Percentiles rank a stretch among this genome's conserved stretches.
These are phyloP conservation scores for Hysterangium stoloniferum DNA, from an alignment of 768 basidiomycete species.

Conservation along the genomic window DNA sequence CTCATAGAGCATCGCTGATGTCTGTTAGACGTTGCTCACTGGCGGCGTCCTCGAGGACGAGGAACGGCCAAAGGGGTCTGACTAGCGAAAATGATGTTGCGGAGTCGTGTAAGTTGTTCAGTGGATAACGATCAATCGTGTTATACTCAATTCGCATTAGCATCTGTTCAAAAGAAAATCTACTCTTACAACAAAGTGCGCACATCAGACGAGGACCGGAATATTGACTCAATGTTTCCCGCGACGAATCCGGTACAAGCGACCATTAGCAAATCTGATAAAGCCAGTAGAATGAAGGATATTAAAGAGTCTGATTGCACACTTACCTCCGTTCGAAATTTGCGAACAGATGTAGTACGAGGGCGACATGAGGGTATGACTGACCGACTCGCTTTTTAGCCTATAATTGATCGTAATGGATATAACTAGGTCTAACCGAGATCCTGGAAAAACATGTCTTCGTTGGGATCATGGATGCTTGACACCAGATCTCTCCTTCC, in stretches of 20 bases:
- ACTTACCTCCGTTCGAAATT: conserved; percentile 61
- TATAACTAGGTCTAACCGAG: conserved; percentile 62
- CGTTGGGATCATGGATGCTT: conserved; percentile 86
- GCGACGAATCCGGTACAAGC: conserved; percentile 45
- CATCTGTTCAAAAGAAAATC: conserved; percentile 38
- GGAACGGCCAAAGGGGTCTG: background rate
- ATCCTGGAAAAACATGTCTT: conserved; percentile 84
- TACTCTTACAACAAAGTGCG: conserved; percentile 88
- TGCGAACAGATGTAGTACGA: conserved; percentile 54
- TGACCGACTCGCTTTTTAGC: background rate
- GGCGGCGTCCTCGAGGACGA: background rate
- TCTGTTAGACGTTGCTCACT: conserved; percentile 7
- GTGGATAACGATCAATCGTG: background rate
- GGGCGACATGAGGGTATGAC: conserved; percentile 56
- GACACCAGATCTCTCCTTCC: conserved; percentile 61
- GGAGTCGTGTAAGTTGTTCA: background rate
- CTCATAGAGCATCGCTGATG: conserved; percentile 12
- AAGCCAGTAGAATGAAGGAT: conserved; percentile 33
- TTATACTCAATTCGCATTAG: conserved; percentile 12
- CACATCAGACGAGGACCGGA: conserved; percentile 79
- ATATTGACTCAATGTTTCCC: conserved; percentile 92
- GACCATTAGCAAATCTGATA: conserved; percentile 11
- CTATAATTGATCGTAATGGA: background rate
- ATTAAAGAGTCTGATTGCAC: conserved; percentile 72
- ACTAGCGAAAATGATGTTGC: conserved; percentile 12